These are phyloP conservation scores for Irpex rosettiformis DNA, from an alignment of 1,284 basidiomycete species.

Conservation along the genomic window DNA sequence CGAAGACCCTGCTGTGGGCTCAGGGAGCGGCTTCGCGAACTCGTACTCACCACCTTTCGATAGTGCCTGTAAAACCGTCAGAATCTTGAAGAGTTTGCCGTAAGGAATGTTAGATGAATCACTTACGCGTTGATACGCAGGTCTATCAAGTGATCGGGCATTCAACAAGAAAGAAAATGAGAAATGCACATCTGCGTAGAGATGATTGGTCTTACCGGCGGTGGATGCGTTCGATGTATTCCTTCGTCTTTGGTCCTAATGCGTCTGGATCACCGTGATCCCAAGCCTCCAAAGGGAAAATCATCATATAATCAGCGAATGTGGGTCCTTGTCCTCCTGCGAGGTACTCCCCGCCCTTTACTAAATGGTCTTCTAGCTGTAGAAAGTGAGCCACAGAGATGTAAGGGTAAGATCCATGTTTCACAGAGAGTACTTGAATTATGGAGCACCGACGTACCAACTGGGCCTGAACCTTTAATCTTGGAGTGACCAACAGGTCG, in stretches of 20 bases:
- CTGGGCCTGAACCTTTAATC: conserved; percentile 23
- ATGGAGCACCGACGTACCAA: conserved; percentile 21
- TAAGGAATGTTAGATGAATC: neutral
- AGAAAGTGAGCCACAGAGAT: neutral
- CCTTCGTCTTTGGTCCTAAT: conserved; percentile 26
- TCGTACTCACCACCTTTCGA: conserved; percentile 34
- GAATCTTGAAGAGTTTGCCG: neutral
- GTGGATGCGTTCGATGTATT: conserved; percentile 29
- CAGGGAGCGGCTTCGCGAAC: conserved; percentile 22
- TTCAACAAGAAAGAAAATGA: neutral
- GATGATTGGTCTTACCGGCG: conserved; percentile 21
- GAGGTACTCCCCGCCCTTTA: conserved; percentile 30
- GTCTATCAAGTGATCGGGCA: conserved; percentile 20
- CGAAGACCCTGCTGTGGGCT: neutral
- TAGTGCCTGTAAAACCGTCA: conserved; percentile 24
- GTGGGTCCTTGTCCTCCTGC: conserved; percentile 38
- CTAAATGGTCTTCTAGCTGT: conserved; percentile 26
- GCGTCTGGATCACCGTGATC: conserved; percentile 9
- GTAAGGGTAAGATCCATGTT: neutral
- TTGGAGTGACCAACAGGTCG: conserved; percentile 21
- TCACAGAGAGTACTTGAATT: too few relatives aligned
- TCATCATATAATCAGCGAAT: conserved; percentile 38
- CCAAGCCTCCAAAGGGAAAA: conserved; percentile 31
- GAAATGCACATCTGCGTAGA: conserved; percentile 2
- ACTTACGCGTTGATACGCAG: conserved; percentile 35